Base-by-base conservation (phyloP, 2,329 filamentous ascomycete species). In the Calycina herbarum region DNA sequence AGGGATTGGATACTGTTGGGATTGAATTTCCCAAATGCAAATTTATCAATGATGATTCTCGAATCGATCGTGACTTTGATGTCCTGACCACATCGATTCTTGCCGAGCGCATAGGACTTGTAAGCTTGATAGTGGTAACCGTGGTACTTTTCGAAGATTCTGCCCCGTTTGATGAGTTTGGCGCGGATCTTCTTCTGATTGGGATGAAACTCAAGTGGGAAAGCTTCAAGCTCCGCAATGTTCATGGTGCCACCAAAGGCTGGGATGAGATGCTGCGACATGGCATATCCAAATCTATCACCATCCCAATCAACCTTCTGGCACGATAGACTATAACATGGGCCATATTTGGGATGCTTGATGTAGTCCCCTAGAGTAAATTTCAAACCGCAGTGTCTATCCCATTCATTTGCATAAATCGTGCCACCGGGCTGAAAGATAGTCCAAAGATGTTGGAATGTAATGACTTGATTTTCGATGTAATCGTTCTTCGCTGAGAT, bases 381-480 rank as follows among this genome's bases (percentile, higher is more conserved):
- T 45, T 24, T 38, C 15, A 69, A 20, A 82, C 79, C 68, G 78
- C 76, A 78, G 79, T 3, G 77, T 77, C 4, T 78, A 74, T 13
- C 77, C 78, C 8, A 78, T 80, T 62, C 78, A 76, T 67, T 78
- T 75, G 79, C 77, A 61, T 79, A 78, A 1, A 84, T 71, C 5
- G 77, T 75, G 57, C 74, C 77, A 0, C 80, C 81, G 0, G 83
- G 83, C 61, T 79, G 78, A 71, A 85, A 84, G 33, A 86, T 79
- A n/a, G 82, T 81, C 83, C 82, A 85, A 10, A 82, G 76, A 58
- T 86, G 80, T 13, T 81, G 78, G 61, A 82, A 85, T 0, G 82
- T 82, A 61, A 87, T 81, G 57, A 85, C 83, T 0, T 81, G 79
- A 66, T 86, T 85, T 67, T 76, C 74, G 66, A 84, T 77, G 62